phyloP scores from a whole-genome alignment of 352 stramenopile species.

The Ophiocytium majus region DNA sequence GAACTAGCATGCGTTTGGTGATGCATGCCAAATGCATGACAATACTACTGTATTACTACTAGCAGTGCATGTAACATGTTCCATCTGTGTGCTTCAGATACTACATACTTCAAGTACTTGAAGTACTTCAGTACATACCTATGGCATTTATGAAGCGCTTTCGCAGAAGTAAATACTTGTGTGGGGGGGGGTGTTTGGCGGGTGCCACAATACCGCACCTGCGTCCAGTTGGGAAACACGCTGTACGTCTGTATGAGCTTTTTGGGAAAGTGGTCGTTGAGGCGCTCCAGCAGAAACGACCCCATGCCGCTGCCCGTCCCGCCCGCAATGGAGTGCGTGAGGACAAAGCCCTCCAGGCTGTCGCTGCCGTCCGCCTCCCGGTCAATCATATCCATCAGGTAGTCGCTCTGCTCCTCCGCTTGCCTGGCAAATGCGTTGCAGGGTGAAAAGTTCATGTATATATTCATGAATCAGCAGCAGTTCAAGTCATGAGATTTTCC shows the following conservation, averaged over 20 bases:
- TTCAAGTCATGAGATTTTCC: too few relatives aligned
- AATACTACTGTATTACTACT: too few relatives aligned
- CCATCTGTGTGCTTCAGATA: too few relatives aligned
- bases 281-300: constrained; percentile 95
- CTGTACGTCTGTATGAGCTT: constrained; percentile 99
- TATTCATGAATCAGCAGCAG: not conserved
- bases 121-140: too few relatives aligned
- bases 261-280: constrained; percentile 99
- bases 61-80: too few relatives aligned
- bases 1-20: too few relatives aligned
- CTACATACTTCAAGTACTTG: too few relatives aligned
- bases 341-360: constrained; percentile 93
- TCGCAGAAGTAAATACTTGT: too few relatives aligned
- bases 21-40: too few relatives aligned
- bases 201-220: too few relatives aligned
- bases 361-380: constrained; percentile 90
- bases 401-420: constrained; percentile 87
- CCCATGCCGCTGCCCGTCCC: constrained; percentile 97
- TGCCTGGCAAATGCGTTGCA: constrained; percentile 70
- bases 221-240: constrained; percentile 91
- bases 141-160: too few relatives aligned
- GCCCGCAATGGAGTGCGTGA: constrained; percentile 97
- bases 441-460: constrained; percentile 8
- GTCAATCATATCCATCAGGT: constrained; percentile 99
- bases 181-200: too few relatives aligned